phyloP scores from a whole-genome alignment of 2,329 filamentous ascomycete genomes.

The Sporothrix euskadiensis region DNA sequence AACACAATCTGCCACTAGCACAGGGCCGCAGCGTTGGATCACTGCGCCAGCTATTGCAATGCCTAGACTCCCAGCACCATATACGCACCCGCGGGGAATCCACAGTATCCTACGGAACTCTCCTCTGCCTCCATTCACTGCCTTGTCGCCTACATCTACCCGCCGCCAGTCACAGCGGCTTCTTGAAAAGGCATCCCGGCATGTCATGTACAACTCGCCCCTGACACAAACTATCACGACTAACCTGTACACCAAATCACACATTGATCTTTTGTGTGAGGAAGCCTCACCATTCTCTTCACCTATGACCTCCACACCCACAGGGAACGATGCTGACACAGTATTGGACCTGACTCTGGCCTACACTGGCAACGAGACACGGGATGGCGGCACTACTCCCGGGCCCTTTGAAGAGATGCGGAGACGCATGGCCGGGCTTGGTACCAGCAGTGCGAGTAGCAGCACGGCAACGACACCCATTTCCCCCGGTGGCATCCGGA shows the following conservation, averaged over 20 bases:
- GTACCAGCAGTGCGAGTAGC: slow-evolving; percentile 45
- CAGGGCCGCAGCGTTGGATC: slow-evolving; percentile 41
- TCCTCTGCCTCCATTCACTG: slow-evolving; percentile 56
- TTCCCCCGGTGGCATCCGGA: slow-evolving; percentile 48
- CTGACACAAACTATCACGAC: slow-evolving; percentile 65
- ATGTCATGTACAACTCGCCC: slow-evolving; percentile 63
- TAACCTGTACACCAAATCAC: slow-evolving; percentile 61
- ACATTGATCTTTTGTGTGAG: slow-evolving; percentile 63
- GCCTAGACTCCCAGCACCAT: slow-evolving; percentile 47
- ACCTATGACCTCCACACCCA: slow-evolving; percentile 38
- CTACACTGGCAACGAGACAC: slow-evolving; percentile 56
- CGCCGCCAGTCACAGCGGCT: slow-evolving; percentile 56
- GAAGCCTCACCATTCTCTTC: slow-evolving; percentile 54
- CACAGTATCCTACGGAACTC: slow-evolving; percentile 68
- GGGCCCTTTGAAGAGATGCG: slow-evolving; percentile 65
- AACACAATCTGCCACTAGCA: slow-evolving; percentile 16
- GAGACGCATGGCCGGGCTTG: slow-evolving; percentile 55
- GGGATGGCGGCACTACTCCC: slow-evolving; percentile 62
- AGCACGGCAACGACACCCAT: slow-evolving; percentile 32
- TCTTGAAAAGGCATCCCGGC: slow-evolving; percentile 55
- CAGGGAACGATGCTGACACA: slow-evolving; percentile 42
- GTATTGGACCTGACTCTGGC: slow-evolving; percentile 53
- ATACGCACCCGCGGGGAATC: slow-evolving; percentile 58
- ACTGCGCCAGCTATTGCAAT: slow-evolving; percentile 40
- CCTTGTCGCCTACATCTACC: slow-evolving; percentile 54